Base-by-base conservation (phyloP, 768 basidiomycete genomes). In the Suillus luteus region DNA sequence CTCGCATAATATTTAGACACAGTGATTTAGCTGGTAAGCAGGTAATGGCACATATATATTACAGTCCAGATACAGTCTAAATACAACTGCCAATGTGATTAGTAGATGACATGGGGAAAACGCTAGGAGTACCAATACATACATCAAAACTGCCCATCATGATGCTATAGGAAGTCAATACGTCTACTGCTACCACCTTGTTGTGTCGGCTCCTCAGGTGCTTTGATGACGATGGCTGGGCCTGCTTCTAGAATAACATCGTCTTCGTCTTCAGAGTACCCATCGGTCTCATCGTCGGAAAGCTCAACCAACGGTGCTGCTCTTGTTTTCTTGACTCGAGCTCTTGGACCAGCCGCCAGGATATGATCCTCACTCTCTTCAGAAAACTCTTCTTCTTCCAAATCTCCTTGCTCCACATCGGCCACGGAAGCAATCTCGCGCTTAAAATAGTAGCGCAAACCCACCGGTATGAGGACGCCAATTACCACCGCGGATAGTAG, bases 391-490 rank as follows among this genome's bases (percentile, higher is more conserved):
- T 75, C 82, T 19, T 79, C 70, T 1, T 31, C 31, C 31, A 67
- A 68, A 6, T 64, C 74, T 5, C 68, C 75, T 22, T 74, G 75
- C 62, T 82, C 77, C 15, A 75, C 76, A 35, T 76, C 76, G 6
- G 74, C 77, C 22, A 72, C 74, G 12, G 74, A 72, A 55, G 76
- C 80, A 1, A 85, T 83, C 69, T 92, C 84, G 52, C 83, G 82
- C 69, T 85, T 82, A 79, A 94, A 93, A 79, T 88, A 90, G 69
- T 91, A 92, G 64, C 94, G 85, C 66, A 96, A 77, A 3, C 92
- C 93, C 40, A 97, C 95, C 7, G 95, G 95, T 62, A 96, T 93
- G 79, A 96, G 81, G n/a, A 93, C 96, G 6, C 95, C 95, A 14
- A 95, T 83, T 62, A 92, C 92, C 59, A 96, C 87, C 0, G 93